phyloP scores from a whole-genome alignment of 306 rosid genomes.

The Vigna angularis region DNA sequence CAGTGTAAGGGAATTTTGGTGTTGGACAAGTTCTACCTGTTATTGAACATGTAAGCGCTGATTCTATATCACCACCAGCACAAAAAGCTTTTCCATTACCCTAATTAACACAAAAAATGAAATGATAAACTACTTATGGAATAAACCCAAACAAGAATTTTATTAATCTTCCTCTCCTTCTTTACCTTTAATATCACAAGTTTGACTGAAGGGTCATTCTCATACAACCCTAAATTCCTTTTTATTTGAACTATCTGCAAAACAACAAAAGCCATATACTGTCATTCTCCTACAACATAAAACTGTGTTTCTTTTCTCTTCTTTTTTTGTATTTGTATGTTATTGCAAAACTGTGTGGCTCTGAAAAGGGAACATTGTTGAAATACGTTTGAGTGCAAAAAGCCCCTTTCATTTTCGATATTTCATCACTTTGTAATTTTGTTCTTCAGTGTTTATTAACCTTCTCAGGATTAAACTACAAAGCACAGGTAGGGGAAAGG shows the following conservation, averaged over 20 bases:
- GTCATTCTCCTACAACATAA: not conserved
- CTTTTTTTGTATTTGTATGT: no score
- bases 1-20: not conserved
- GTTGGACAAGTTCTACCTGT: conserved; percentile 9
- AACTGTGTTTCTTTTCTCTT: not conserved
- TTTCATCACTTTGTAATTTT: no score
- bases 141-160: no score
- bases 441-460: no score
- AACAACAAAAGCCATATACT: not conserved
- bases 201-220: conserved; percentile 37
- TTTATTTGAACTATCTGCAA: conserved; percentile 32
- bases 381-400: no score
- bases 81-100: conserved; percentile 38
- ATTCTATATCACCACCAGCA: conserved; percentile 30
- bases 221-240: conserved; percentile 33
- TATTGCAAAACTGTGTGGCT: no score
- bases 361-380: no score
- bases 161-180: no score
- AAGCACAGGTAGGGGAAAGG: no score
- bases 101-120: not conserved
- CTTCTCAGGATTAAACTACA: no score
- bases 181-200: conserved; percentile 44
- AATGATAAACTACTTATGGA: no score
- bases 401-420: no score
- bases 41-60: not conserved